phyloP scores from a whole-genome alignment of 305 asterid species.

The Rubia tinctorum region DNA sequence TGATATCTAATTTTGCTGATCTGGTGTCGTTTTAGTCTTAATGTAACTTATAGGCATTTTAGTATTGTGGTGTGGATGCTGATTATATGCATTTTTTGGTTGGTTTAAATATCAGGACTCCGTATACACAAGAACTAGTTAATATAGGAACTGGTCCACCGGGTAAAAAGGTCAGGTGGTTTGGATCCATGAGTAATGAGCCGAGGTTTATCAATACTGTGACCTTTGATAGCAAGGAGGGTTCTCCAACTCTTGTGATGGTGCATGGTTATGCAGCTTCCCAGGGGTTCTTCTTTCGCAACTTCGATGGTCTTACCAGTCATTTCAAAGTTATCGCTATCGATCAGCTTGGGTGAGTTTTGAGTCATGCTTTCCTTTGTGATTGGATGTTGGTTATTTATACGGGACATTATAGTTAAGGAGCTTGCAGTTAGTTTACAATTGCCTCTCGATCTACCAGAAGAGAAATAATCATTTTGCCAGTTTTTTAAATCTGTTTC shows the following conservation, averaged over 20 bases:
- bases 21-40: background rate
- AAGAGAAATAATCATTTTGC: background rate
- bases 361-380: background rate
- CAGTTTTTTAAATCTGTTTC: background rate
- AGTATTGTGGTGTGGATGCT: background rate
- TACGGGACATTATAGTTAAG: background rate
- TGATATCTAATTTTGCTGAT: background rate
- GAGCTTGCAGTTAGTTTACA: background rate
- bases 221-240: slow-evolving; percentile 64
- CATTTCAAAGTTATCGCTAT: slow-evolving; percentile 72
- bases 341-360: slow-evolving; percentile 78
- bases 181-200: slow-evolving; percentile 58
- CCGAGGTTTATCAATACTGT: slow-evolving; percentile 70
- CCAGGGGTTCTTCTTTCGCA: slow-evolving; percentile 84
- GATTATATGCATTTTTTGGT: background rate
- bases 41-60: background rate
- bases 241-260: slow-evolving; percentile 77
- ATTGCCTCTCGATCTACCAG: background rate
- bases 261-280: slow-evolving; percentile 87
- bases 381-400: background rate
- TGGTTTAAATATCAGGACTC: slow-evolving; percentile 48
- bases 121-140: slow-evolving; percentile 58
- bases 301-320: slow-evolving; percentile 62
- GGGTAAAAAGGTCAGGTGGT: slow-evolving; percentile 73
- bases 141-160: slow-evolving; percentile 79